These are phyloP conservation scores for Suillus americanus DNA, from an alignment of 768 basidiomycete species.

Conservation along the genomic window DNA sequence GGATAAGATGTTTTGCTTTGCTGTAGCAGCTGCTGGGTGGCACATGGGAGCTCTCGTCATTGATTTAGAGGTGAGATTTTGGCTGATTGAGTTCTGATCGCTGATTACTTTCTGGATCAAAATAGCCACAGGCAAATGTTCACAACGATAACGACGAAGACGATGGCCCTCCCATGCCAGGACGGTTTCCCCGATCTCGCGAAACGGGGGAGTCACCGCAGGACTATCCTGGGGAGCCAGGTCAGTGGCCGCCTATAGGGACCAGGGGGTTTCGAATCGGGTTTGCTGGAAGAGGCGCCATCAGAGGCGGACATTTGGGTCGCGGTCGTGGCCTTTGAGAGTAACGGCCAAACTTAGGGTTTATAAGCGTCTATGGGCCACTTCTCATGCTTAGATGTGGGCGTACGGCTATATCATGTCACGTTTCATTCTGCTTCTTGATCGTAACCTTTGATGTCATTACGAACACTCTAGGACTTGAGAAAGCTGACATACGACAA, in stretches of 20 bases:
- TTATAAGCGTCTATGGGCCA: conserved; percentile 13
- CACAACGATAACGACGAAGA: conserved; percentile 39
- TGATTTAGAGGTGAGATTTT: conserved; percentile 63
- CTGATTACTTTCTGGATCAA: conserved; percentile 5
- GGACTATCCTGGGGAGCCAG: conserved; percentile 11
- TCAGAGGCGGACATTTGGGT: conserved; percentile 24
- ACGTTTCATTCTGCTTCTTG: conserved; percentile 16
- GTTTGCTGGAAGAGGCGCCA: conserved; percentile 53
- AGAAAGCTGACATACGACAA: conserved; percentile 21
- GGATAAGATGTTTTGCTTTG: conserved; percentile 73
- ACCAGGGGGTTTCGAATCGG: conserved; percentile 50
- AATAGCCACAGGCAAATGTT: conserved; percentile 31
- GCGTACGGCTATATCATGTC: conserved; percentile 7
- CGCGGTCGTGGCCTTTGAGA: conserved; percentile 17
- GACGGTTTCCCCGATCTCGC: conserved; percentile 28
- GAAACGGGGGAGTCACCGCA: conserved; percentile 14
- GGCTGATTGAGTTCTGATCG: background rate
- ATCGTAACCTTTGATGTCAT: background rate
- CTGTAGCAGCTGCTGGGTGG: conserved; percentile 84
- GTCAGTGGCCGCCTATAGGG: conserved; percentile 15
- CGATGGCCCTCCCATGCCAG: conserved; percentile 29
- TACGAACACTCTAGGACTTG: conserved; percentile 6
- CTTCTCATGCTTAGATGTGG: background rate
- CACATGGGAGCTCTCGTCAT: conserved; percentile 89
- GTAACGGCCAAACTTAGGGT: background rate